Evolutionary conservation across 2,329 filamentous ascomycete species (phyloP), one percentile per base, ranked within the genome.

Genomic region (Juglanconis juglandina): DNA sequence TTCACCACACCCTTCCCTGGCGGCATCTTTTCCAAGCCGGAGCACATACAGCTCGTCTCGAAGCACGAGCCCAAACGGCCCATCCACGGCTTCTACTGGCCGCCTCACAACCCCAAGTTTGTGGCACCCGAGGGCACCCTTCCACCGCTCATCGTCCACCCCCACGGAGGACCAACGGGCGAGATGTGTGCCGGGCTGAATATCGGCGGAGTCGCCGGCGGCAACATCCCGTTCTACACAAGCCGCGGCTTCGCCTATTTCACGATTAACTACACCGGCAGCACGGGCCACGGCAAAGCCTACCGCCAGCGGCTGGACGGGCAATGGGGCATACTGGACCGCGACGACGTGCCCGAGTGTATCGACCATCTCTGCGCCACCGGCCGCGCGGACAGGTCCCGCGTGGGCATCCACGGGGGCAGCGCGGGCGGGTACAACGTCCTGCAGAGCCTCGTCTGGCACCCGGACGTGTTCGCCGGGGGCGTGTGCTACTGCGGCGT

Each of bases 401-500:
- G 72, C 3, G 73, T 81, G 0, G 81, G 81, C 0, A 79, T 84
- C 58, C 77, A 76, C 1, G 82, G 82, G 2, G 72, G 72, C 5
- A 82, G 79, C 57, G 79, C 82, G 0, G 82, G 82, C 11, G 83
- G 83, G 0, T 85, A 84, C 67, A 77, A 77, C 10, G 80, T 81
- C 0, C 72, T 86, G 32, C 77, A 81, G 65, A 76, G 74, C 4
- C 65, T 85, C 3, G 76, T 77, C 30, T 73, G 73, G 41, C 76
- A 80, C 54, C 78, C 82, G 0, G 68, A 71, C 0, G 69, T 75
- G 0, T 85, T 82, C 64, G 77, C 80, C 0, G 79, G 74, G 0
- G 82, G 81, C 0, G 75, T 82, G 3, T 79, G 77, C 56, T 72
- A 77, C 1, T 82, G 77, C 33, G 82, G 82, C 3, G 77, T 85